These are phyloP conservation scores for Veloboletus limbatus DNA, from an alignment of 1,284 basidiomycete species.

Conservation along the genomic window DNA sequence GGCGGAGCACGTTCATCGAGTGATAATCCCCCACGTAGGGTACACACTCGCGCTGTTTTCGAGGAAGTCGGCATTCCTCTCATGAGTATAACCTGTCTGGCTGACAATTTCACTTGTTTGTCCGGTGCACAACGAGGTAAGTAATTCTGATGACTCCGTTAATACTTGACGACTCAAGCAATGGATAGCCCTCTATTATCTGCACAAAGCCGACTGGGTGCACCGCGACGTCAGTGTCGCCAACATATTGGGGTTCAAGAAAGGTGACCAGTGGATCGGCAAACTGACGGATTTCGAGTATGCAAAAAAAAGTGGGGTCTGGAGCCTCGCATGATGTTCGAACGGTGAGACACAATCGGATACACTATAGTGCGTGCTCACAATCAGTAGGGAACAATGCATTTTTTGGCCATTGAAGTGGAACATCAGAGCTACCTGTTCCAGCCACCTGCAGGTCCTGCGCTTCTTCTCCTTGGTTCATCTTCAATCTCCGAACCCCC, in stretches of 20 bases:
- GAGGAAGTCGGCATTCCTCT: not conserved
- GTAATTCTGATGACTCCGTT: not conserved
- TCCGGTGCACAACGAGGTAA: not conserved
- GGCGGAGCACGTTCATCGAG: too few species aligned
- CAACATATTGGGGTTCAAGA: conserved; percentile 6
- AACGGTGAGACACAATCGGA: conserved; percentile 6
- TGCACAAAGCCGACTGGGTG: conserved; percentile 12
- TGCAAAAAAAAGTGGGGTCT: not conserved
- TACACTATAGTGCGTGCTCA: not conserved
- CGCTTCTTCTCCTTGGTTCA: too few species aligned
- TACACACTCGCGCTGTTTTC: conserved; percentile 10
- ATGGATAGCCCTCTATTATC: not conserved
- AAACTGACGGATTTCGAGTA: conserved; percentile 16
- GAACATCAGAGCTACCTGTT: not conserved
- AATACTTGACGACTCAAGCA: not conserved
- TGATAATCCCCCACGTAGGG: not conserved
- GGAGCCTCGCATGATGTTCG: not conserved
- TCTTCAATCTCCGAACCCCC: not conserved
- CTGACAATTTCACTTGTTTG: not conserved
- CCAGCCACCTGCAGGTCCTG: not conserved
- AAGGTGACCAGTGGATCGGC: not conserved
- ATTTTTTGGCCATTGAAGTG: conserved; percentile 18
- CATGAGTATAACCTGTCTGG: not conserved
- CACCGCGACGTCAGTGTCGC: conserved; percentile 11
- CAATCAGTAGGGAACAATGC: conserved; percentile 9